Percentiles rank a stretch among this genome's conserved stretches.
Conservation (phyloP, 202 grass and related monocot species). For the Hordeum pubiflorum region DNA sequence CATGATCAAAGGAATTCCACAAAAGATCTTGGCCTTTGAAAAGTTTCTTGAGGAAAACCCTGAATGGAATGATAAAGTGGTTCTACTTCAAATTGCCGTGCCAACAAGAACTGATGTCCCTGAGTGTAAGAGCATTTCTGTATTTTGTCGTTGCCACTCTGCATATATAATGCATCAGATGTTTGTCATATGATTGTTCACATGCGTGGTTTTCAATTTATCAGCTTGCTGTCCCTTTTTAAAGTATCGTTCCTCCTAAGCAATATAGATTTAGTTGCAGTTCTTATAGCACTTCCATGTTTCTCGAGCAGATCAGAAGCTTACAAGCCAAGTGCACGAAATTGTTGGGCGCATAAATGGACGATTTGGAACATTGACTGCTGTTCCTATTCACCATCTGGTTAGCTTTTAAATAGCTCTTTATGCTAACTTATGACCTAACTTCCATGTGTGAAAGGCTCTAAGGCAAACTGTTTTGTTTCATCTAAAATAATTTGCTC, state of each 20-base stretch:
- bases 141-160: neutral
- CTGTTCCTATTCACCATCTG: slow-evolving; percentile 98
- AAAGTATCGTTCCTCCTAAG: neutral
- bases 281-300: neutral
- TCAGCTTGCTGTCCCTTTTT: neutral
- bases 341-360: slow-evolving; percentile 99
- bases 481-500: slow-evolving; percentile 27
- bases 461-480: slow-evolving; percentile 9
- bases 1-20: slow-evolving; percentile 99
- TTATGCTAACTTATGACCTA: neutral
- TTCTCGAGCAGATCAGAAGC: slow-evolving; percentile 82
- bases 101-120: slow-evolving; percentile 98
- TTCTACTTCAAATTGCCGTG: slow-evolving; percentile 95
- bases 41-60: slow-evolving; percentile 97
- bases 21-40: slow-evolving; percentile 99
- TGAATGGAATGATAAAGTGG: slow-evolving; percentile 77
- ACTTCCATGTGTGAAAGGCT: neutral
- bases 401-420: slow-evolving; percentile 34
- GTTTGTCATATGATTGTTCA: neutral
- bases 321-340: slow-evolving; percentile 98
- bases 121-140: slow-evolving; percentile 65
- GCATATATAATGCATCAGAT: slow-evolving; percentile 2
- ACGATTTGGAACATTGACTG: slow-evolving; percentile 92
- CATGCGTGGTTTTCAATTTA: neutral
- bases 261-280: neutral